Conservation (phyloP, 495 filamentous ascomycete genomes). For the Neurospora sp. region DNA sequence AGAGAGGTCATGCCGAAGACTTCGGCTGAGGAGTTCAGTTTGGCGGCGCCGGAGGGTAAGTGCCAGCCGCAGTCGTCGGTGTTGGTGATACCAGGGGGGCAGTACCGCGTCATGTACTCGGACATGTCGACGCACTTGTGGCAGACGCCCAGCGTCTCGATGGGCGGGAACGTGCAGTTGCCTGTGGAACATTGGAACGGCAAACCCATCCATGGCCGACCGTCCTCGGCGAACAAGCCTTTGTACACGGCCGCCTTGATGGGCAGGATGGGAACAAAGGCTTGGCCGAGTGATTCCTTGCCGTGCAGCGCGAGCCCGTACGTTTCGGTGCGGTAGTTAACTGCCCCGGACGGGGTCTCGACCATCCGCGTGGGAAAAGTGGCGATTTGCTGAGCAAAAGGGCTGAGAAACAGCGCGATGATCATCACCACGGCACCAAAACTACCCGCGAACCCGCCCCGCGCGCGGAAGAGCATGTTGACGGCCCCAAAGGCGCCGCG, state of each 20-base stretch:
- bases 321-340: neutral
- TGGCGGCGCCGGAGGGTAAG: conserved; percentile 12
- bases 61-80: conserved; percentile 13
- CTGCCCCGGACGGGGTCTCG: conserved; percentile 3
- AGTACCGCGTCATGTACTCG: conserved; percentile 15
- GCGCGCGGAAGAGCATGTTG: conserved; percentile 18
- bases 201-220: conserved; percentile 9
- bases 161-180: conserved; percentile 20
- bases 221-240: conserved; percentile 22
- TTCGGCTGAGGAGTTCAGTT: conserved; percentile 7
- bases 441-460: conserved; percentile 24
- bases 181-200: conserved; percentile 18
- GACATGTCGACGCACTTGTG: conserved; percentile 19
- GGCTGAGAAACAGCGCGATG: conserved; percentile 23
- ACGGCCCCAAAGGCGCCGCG: conserved; percentile 32
- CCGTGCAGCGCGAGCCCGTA: conserved; percentile 1
- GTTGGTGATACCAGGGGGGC: neutral
- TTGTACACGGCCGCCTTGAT: conserved; percentile 26
- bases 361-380: conserved; percentile 8
- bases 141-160: conserved; percentile 22
- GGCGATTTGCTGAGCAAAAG: conserved; percentile 18
- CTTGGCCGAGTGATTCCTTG: conserved; percentile 1
- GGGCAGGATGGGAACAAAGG: conserved; percentile 21
- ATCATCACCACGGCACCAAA: conserved; percentile 32
- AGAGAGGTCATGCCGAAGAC: conserved; percentile 21